Evolutionary conservation across 352 stramenopile genomes (phyloP).

Genomic region (Pythium aristosporum): DNA sequence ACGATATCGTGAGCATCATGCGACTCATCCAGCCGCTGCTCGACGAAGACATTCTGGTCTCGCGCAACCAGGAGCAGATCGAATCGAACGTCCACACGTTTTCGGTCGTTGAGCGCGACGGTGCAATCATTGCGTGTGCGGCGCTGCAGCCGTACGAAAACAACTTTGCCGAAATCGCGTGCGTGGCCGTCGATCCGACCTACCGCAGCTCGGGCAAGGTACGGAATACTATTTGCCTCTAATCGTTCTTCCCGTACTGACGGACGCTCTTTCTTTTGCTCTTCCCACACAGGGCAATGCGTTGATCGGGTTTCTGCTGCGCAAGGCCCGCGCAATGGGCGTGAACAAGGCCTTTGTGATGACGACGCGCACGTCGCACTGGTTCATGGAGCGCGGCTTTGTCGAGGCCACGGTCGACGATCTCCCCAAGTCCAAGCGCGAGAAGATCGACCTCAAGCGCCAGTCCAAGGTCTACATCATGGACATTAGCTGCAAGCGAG

Average conservation of each 20-base stretch:
- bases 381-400: slow-evolving; percentile 97
- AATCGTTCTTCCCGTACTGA: not conserved
- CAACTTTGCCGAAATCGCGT: slow-evolving; percentile 90
- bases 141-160: slow-evolving; percentile 89
- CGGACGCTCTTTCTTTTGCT: not conserved
- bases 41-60: slow-evolving; percentile 86
- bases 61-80: slow-evolving; percentile 86
- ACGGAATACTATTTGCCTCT: not conserved
- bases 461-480: slow-evolving; percentile 90
- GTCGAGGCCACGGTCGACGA: slow-evolving; percentile 87
- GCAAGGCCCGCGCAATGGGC: slow-evolving; percentile 80
- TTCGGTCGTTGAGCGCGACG: slow-evolving; percentile 86
- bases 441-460: slow-evolving; percentile 78
- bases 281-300: slow-evolving; percentile 63
- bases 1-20: slow-evolving; percentile 91
- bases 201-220: slow-evolving; percentile 86
- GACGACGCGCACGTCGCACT: slow-evolving; percentile 97
- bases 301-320: slow-evolving; percentile 90
- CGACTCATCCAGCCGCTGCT: slow-evolving; percentile 86
- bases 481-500: slow-evolving; percentile 82
- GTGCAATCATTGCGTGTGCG: slow-evolving; percentile 86
- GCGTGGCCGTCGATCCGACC: slow-evolving; percentile 84
- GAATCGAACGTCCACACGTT: slow-evolving; percentile 89
- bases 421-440: slow-evolving; percentile 76
- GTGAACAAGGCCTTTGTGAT: slow-evolving; percentile 96